A percentile compares a stretch with the other conserved stretches of the same genome.
Conservation (phyloP, 257 asterid species). For the Fraxinus cuspidata region DNA sequence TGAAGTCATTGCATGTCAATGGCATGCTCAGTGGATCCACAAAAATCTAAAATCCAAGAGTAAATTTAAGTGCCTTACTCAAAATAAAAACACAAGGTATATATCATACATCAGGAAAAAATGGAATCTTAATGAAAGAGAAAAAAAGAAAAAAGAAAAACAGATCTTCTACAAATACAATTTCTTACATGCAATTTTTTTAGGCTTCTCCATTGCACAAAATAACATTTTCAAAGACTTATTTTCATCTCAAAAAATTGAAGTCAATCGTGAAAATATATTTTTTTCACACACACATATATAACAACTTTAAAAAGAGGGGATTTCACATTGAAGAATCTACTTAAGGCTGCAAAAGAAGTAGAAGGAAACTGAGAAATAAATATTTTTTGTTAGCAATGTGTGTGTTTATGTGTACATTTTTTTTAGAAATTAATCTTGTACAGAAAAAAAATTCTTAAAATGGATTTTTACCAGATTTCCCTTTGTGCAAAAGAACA, state of each 20-base stretch:
- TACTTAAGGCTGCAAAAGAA: slow-evolving; percentile 21
- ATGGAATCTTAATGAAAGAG: not conserved
- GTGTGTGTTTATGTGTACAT: too few relatives aligned
- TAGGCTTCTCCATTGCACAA: slow-evolving; percentile 2
- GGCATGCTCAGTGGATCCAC: slow-evolving; percentile 12
- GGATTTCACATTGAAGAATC: slow-evolving; percentile 24
- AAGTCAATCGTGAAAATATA: slow-evolving; percentile 14
- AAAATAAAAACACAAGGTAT: not conserved
- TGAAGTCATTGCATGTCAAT: slow-evolving; percentile 24
- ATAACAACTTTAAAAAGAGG: slow-evolving; percentile 9
- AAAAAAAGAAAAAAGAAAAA: not conserved
- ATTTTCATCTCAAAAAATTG: too few relatives aligned
- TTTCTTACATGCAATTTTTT: not conserved
- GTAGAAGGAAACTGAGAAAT: slow-evolving; percentile 6
- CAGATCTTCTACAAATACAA: not conserved
- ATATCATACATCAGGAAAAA: not conserved
- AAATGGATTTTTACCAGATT: too few relatives aligned
- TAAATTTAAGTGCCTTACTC: too few relatives aligned
- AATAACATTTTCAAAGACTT: too few relatives aligned
- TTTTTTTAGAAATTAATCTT: too few relatives aligned
- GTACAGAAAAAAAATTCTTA: too few relatives aligned
- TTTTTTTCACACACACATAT: not conserved
- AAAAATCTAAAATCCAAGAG: too few relatives aligned
- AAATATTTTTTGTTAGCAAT: too few relatives aligned
- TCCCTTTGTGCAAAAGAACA: too few relatives aligned